phyloP scores from a whole-genome alignment of 345 rosid species.

The Lumnitzera racemosa region DNA sequence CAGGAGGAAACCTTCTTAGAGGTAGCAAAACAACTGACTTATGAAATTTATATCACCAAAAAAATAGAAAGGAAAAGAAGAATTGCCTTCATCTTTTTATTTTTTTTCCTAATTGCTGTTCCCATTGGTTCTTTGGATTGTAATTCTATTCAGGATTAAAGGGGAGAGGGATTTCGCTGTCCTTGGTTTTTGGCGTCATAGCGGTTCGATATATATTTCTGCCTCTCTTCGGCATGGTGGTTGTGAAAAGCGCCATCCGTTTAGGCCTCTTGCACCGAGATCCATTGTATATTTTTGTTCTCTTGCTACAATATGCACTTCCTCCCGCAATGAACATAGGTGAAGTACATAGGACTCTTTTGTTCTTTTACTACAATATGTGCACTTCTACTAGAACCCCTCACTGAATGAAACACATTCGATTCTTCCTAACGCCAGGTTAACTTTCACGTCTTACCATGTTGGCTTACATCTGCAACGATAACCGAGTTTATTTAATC shows the following conservation, averaged over 20 bases:
- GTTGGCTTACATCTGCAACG: too few species aligned
- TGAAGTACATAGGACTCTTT: conserved; percentile 1
- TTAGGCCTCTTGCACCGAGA: conserved; percentile 31
- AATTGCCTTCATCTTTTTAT: too few species aligned
- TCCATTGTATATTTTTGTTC: conserved; percentile 38
- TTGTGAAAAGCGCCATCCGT: conserved; percentile 28
- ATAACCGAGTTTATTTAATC: too few species aligned
- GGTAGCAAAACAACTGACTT: not conserved
- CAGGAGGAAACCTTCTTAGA: conserved; percentile 43
- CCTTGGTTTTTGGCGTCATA: conserved; percentile 26
- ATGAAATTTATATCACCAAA: too few species aligned
- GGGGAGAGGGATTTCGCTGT: conserved; percentile 14
- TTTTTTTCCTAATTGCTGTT: not conserved
- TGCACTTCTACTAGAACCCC: too few species aligned
- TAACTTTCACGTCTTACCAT: too few species aligned
- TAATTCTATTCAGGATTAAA: conserved; percentile 29
- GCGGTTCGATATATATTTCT: conserved; percentile 24
- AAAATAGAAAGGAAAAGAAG: too few species aligned
- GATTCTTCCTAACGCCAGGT: too few species aligned
- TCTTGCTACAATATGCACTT: conserved; percentile 47
- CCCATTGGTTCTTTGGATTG: not conserved
- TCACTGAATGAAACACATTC: too few species aligned
- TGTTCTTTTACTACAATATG: too few species aligned
- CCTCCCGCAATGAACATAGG: conserved; percentile 54
- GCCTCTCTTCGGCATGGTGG: conserved; percentile 27